A percentile compares a stretch with the other conserved stretches of the same genome.
Conservation (phyloP, 225 moss, liverwort and hornwort species). For the Pleurozium schreberi region DNA sequence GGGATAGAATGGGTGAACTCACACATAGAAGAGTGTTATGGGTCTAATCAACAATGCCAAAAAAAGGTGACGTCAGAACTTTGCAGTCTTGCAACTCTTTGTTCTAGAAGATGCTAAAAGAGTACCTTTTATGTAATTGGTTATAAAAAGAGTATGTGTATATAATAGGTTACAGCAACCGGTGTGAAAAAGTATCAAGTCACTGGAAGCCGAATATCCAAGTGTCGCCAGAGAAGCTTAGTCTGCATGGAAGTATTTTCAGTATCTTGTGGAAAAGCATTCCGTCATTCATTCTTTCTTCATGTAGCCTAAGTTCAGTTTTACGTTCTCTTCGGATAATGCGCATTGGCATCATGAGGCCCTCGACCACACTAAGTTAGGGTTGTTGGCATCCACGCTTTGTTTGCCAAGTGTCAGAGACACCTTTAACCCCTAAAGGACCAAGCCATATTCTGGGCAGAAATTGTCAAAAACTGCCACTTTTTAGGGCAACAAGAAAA, state of each 20-base stretch:
- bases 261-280: neutral
- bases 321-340: neutral
- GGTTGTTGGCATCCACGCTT: neutral
- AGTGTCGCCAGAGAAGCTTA: neutral
- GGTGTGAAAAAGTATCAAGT: neutral
- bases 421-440: too few relatives aligned
- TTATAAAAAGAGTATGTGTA: neutral
- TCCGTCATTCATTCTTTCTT: neutral
- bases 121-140: neutral
- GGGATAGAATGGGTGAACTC: neutral
- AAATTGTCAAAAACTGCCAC: too few relatives aligned
- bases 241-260: neutral
- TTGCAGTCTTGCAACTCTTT: neutral
- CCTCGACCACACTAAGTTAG: neutral
- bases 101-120: neutral
- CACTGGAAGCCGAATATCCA: neutral
- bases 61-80: neutral
- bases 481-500: too few relatives aligned
- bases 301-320: neutral
- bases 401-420: neutral
- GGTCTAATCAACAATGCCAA: neutral
- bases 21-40: neutral
- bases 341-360: neutral
- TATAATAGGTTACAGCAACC: neutral
- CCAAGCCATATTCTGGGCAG: too few relatives aligned